These are phyloP conservation scores for Breviolum minutum DNA, from an alignment of 73 alveolate genomes.

Conservation along the genomic window DNA sequence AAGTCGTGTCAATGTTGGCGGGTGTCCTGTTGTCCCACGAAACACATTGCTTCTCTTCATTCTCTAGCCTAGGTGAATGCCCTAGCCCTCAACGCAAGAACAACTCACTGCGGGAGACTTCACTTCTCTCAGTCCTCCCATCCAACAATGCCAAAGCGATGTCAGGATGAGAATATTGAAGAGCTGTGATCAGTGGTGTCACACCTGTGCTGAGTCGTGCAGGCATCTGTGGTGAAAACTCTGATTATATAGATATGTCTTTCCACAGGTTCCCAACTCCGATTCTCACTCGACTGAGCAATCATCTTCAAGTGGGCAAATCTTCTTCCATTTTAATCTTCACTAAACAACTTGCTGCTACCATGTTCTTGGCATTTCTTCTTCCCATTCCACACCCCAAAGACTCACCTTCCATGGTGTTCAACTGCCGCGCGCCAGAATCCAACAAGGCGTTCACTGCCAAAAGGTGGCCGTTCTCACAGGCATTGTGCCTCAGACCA, in stretches of 20 bases:
- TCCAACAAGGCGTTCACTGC: slow-evolving; percentile 49
- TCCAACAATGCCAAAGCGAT: slow-evolving; percentile 72
- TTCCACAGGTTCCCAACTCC: too few relatives aligned
- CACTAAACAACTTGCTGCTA: too few relatives aligned
- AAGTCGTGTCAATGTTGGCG: slow-evolving; percentile 42
- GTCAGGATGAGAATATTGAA: slow-evolving; percentile 50
- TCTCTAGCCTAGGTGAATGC: too few relatives aligned
- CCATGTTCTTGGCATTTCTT: too few relatives aligned
- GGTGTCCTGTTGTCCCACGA: slow-evolving; percentile 9
- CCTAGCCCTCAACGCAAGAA: background rate
- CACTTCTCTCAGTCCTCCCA: background rate
- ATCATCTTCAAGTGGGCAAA: too few relatives aligned
- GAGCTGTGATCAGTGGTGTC: slow-evolving; percentile 94
- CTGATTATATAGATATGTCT: too few relatives aligned
- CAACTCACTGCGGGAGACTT: background rate
- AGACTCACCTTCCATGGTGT: slow-evolving; percentile 57
- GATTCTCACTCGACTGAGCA: too few relatives aligned
- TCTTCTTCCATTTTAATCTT: too few relatives aligned
- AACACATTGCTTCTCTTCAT: background rate
- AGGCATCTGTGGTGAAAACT: background rate
- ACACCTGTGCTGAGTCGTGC: slow-evolving; percentile 20
- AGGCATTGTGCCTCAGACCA: slow-evolving; percentile 77
- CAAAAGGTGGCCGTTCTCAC: slow-evolving; percentile 73
- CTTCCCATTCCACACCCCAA: too few relatives aligned
- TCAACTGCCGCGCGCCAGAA: slow-evolving; percentile 66